Base-by-base conservation (phyloP, 2,329 filamentous ascomycete species). In the Nothophoma quercina region DNA sequence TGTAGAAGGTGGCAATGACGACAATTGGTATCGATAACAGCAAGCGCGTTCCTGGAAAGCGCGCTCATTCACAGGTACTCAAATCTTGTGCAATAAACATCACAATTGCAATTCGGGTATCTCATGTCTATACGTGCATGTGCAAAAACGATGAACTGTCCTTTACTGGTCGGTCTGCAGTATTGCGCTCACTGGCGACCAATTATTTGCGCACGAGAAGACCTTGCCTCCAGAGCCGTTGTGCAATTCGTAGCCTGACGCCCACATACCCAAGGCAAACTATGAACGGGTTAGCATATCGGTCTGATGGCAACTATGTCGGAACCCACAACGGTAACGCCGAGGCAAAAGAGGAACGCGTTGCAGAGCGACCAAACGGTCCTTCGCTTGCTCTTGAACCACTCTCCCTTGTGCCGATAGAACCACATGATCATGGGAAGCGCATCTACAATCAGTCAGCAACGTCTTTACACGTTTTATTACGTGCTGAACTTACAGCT, bases 351-450 rank as follows among this genome's bases (percentile, higher is more conserved):
- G n/a, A 80, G 72, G 0, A 73, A 28, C 0, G 69, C 57, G 52
- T 83, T 83, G 19, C 81, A n/a, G 4, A 77, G 47, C 3, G 77
- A 78, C 19, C 82, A 63, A 2, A 58, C 49, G 21, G 76, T 77
- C 66, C 82, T 83, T 35, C 72, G 69, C 22, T 70, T 64, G 3
- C 51, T 61, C 9, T 48, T 70, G 38, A 76, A 76, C 65, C 71
- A 77, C 12, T 60, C 59, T 2, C 75, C 78, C 44, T 70, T 68
- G 58, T 83, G 78, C 52, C 84, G 70, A 56, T 77, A 77, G 45
- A 81, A 60, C 78, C 78, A 81, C 58, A 81, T 78, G 2, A 75
- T 60, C 7, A 74, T 78, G 16, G 73, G 74, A 3, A 81, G 62
- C 1, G 77, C 77, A 60, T 76, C 65, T 70, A 33, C 0, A 16